phyloP scores from a whole-genome alignment of 2,329 filamentous ascomycete species.

The Arthrobotrys iridis region DNA sequence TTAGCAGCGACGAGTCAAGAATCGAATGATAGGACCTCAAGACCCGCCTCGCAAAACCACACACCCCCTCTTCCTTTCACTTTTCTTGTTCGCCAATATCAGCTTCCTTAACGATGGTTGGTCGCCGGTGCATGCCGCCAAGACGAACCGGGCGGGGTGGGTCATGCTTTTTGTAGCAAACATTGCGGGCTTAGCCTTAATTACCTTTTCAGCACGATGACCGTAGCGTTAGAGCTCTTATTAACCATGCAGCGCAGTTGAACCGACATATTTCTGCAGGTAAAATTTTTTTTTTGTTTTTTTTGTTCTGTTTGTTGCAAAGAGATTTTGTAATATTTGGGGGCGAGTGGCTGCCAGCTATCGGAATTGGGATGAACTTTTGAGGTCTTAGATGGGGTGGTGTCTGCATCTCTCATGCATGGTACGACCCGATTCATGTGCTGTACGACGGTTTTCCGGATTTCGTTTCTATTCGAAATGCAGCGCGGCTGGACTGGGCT shows the following conservation, averaged over 20 bases:
- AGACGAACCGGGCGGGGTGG: constrained; percentile 1
- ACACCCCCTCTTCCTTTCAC: too few relatives aligned
- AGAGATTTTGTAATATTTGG: too few relatives aligned
- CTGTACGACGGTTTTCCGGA: constrained; percentile 5
- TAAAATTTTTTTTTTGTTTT: not conserved
- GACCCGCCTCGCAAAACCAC: constrained; percentile 13
- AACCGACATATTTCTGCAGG: not conserved
- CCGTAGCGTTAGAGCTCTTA: not conserved
- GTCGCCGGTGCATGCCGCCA: not conserved
- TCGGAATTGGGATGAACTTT: constrained; percentile 12
- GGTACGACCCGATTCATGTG: not conserved
- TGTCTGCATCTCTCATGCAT: not conserved
- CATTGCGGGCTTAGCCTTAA: too few relatives aligned
- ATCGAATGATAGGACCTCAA: constrained; percentile 17
- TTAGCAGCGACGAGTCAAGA: constrained; percentile 6
- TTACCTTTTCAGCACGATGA: too few relatives aligned
- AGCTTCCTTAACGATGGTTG: not conserved
- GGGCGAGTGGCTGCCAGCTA: not conserved
- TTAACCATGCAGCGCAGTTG: too few relatives aligned
- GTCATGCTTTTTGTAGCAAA: not conserved
- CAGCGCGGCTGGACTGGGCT: constrained; percentile 9
- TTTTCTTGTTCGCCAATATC: not conserved
- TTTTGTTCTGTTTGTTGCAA: not conserved
- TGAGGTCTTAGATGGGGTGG: not conserved
- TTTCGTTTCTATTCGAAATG: too few relatives aligned